Evolutionary conservation across 192 early-diverging fungal species (phyloP).

Genomic region (Entomortierella chlamydospora): DNA sequence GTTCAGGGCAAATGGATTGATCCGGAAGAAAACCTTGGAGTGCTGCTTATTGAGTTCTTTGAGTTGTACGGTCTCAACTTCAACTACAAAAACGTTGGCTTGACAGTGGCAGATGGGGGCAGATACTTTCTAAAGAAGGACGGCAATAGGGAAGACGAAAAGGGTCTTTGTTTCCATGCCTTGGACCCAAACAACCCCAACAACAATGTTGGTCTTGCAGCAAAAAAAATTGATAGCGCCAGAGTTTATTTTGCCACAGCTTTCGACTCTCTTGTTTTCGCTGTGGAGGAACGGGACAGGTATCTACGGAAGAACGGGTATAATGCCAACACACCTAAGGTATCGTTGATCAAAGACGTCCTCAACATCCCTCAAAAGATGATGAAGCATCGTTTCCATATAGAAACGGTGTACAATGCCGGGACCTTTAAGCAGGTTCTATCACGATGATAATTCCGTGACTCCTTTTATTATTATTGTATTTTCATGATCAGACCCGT

Average conservation of each 20-base stretch:
- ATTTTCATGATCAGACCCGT: not conserved
- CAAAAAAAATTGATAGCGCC: not conserved
- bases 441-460: not conserved
- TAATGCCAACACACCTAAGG: not conserved
- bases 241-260: not conserved
- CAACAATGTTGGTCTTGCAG: not conserved
- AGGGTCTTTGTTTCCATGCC: not conserved
- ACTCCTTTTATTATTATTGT: not conserved
- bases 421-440: slow-evolving; percentile 1
- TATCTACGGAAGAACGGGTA: not conserved
- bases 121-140: slow-evolving; percentile 15
- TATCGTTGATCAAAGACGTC: slow-evolving; percentile 25
- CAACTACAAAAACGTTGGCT: slow-evolving; percentile 75
- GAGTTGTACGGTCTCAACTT: slow-evolving; percentile 90
- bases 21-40: slow-evolving; percentile 82
- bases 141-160: not conserved
- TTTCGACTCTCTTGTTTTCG: not conserved
- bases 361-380: slow-evolving; percentile 10
- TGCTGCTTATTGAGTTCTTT: slow-evolving; percentile 92
- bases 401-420: slow-evolving; percentile 11
- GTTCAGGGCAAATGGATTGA: slow-evolving; percentile 74
- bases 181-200: slow-evolving; percentile 33
- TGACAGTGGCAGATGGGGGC: slow-evolving; percentile 67
- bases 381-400: slow-evolving; percentile 11
- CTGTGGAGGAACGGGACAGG: not conserved